Conservation (phyloP, 2,329 filamentous ascomycete species). For the Epichloe hybrida region DNA sequence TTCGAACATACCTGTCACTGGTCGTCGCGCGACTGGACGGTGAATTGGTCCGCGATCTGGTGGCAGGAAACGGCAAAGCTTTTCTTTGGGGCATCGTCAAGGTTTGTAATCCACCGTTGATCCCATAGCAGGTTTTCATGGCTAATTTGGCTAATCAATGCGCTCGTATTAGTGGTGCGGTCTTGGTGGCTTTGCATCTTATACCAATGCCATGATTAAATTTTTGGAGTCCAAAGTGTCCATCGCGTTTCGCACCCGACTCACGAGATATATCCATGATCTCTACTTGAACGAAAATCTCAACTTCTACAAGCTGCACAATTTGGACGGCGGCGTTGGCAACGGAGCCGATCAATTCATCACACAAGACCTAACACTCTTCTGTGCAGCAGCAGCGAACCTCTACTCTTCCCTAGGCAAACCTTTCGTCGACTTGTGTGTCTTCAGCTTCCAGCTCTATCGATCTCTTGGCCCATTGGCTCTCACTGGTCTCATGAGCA, state of each 20-base stretch:
- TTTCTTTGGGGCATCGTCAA: slow-evolving; percentile 85
- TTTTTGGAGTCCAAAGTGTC: slow-evolving; percentile 97
- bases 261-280: slow-evolving; percentile 95
- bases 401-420: slow-evolving; percentile 97
- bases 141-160: neutral
- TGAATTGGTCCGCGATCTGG: slow-evolving; percentile 88
- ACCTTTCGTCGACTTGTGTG: slow-evolving; percentile 88
- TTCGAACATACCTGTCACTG: slow-evolving; percentile 86
- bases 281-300: slow-evolving; percentile 88
- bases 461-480: slow-evolving; percentile 81
- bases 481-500: slow-evolving; percentile 71
- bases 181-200: slow-evolving; percentile 83
- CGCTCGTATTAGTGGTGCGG: slow-evolving; percentile 58
- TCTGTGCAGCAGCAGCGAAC: slow-evolving; percentile 83
- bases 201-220: slow-evolving; percentile 98
- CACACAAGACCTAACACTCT: slow-evolving; percentile 89
- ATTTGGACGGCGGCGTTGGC: slow-evolving; percentile 83
- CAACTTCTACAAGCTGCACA: slow-evolving; percentile 91
- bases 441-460: slow-evolving; percentile 97
- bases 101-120: slow-evolving; percentile 23
- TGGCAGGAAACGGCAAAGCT: slow-evolving; percentile 80
- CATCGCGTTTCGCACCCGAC: slow-evolving; percentile 87
- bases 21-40: slow-evolving; percentile 88
- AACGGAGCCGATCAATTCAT: slow-evolving; percentile 94
- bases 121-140: neutral